Percentiles rank a stretch among this genome's conserved stretches.
These are phyloP conservation scores for Hymenochaete sp. DNA, from an alignment of 1,284 basidiomycete species.

Conservation along the genomic window DNA sequence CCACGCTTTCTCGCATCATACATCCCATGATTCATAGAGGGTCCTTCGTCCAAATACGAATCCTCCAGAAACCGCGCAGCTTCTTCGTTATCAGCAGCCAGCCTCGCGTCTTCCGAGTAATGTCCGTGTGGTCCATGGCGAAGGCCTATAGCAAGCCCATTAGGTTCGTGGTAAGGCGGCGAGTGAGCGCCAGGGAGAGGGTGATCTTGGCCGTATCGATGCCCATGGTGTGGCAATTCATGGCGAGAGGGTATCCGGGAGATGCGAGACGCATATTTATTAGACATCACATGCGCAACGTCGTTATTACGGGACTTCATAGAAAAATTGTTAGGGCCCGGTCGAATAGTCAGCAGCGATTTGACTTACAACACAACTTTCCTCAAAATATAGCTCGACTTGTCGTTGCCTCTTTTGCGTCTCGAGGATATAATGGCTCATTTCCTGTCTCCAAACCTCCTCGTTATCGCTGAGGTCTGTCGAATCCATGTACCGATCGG, in stretches of 20 bases:
- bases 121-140: conserved; percentile 17
- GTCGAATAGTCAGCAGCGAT: conserved; percentile 7
- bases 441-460: conserved; percentile 62
- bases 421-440: conserved; percentile 58
- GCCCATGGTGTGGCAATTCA: conserved; percentile 27
- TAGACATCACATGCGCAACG: conserved; percentile 52
- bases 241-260: conserved; percentile 52
- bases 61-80: conserved; percentile 37
- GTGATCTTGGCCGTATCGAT: conserved; percentile 21
- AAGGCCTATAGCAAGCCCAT: conserved; percentile 23
- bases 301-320: conserved; percentile 55
- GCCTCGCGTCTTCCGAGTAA: conserved; percentile 19
- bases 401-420: conserved; percentile 63
- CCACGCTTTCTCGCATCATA: conserved; percentile 37
- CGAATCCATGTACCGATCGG: conserved; percentile 42
- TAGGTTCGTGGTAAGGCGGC: conserved; percentile 23
- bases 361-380: conserved; percentile 45
- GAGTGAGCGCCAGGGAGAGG: conserved; percentile 23
- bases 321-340: conserved; percentile 7
- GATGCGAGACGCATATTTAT: conserved; percentile 55
- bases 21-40: conserved; percentile 12
- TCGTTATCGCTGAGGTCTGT: conserved; percentile 72
- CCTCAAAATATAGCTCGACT: conserved; percentile 62
- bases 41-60: conserved; percentile 27
- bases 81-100: conserved; percentile 30